These are phyloP conservation scores for Aspergillus luchuensis DNA, from an alignment of 2,329 filamentous ascomycete species.

Conservation along the genomic window DNA sequence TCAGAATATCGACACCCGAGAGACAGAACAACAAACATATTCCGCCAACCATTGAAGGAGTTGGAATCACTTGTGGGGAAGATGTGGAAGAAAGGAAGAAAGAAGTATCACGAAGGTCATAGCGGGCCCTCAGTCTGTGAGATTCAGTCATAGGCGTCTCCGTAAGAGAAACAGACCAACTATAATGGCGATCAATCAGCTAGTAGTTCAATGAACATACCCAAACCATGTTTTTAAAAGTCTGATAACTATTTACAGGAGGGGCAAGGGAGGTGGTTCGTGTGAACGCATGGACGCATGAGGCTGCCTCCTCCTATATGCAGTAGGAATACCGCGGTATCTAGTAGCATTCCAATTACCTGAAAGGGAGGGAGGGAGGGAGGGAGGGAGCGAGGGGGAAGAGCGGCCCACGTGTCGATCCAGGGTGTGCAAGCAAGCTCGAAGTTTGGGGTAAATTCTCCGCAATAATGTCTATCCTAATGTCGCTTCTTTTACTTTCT, in stretches of 20 bases:
- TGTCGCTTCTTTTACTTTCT: not conserved
- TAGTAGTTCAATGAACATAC: too few species aligned
- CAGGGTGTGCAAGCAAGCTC: not conserved
- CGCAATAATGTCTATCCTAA: not conserved
- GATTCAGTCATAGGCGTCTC: not conserved
- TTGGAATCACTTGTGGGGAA: not conserved
- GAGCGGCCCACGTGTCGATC: constrained; percentile 1
- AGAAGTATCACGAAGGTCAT: not conserved
- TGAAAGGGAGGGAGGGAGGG: not conserved
- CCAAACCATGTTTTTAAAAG: too few species aligned
- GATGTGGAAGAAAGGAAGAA: not conserved
- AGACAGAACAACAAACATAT: not conserved
- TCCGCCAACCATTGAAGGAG: not conserved
- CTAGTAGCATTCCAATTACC: not conserved
- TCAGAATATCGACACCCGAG: not conserved
- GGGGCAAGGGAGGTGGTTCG: not conserved
- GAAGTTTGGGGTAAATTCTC: constrained; percentile 1
- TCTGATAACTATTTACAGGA: not conserved
- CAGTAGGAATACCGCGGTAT: too few species aligned
- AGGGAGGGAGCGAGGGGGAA: too few species aligned
- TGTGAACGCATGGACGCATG: not conserved
- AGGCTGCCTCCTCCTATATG: not conserved
- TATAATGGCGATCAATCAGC: not conserved
- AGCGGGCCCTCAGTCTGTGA: not conserved
- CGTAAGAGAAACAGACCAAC: not conserved